phyloP scores from a whole-genome alignment of 495 filamentous ascomycete species.

The Penicillium arizonense region DNA sequence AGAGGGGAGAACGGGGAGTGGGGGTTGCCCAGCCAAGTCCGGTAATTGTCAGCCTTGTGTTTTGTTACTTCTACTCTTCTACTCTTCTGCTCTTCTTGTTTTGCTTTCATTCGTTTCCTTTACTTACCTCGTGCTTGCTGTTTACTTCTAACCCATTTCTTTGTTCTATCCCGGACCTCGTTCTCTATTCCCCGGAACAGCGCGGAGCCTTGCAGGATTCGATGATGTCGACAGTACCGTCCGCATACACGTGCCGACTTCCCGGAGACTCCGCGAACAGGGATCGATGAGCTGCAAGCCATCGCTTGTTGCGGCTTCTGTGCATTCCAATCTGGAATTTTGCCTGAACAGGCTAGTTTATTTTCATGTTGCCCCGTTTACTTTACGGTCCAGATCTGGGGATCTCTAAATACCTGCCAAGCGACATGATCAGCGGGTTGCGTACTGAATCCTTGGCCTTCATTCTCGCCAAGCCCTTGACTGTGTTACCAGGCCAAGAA shows the following conservation, averaged over 20 bases:
- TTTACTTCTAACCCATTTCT: no score
- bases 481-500: not conserved
- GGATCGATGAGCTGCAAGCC: slow-evolving; percentile 1
- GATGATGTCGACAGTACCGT: slow-evolving; percentile 14
- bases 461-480: slow-evolving; percentile 13
- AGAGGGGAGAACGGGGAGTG: slow-evolving; percentile 22
- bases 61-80: not conserved
- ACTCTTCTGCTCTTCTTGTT: not conserved
- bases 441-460: not conserved
- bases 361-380: not conserved
- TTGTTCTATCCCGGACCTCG: no score
- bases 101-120: no score
- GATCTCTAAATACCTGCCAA: slow-evolving; percentile 4
- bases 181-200: slow-evolving; percentile 6
- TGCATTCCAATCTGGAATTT: slow-evolving; percentile 22
- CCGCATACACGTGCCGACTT: slow-evolving; percentile 22
- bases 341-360: slow-evolving; percentile 16
- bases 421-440: slow-evolving; percentile 1
- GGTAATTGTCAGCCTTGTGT: no score
- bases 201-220: slow-evolving; percentile 13
- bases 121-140: no score
- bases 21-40: not conserved
- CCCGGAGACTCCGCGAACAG: slow-evolving; percentile 10
- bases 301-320: slow-evolving; percentile 7
- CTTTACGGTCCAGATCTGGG: not conserved